Conservation (phyloP, 495 filamentous ascomycete species). For the Penicillium silybi region DNA sequence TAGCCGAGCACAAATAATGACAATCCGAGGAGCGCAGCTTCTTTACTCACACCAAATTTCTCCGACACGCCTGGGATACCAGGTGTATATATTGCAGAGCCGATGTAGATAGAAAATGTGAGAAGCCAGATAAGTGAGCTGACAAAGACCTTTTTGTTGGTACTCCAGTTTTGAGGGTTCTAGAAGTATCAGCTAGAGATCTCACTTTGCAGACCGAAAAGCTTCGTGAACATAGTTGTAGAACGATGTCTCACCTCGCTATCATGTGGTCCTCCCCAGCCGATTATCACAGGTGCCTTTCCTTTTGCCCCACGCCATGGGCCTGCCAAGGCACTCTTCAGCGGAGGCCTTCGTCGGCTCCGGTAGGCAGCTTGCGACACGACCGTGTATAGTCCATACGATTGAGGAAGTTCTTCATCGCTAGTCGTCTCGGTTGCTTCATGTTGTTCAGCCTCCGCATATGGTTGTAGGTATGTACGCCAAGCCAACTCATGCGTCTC, state of each 20-base stretch:
- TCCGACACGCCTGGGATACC: slow-evolving; percentile 23
- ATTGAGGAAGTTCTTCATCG: slow-evolving; percentile 17
- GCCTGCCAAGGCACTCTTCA: too few relatives aligned
- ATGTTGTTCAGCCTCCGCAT: slow-evolving; percentile 31
- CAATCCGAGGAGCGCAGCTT: slow-evolving; percentile 46
- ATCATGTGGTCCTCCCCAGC: slow-evolving; percentile 26
- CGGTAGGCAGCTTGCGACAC: slow-evolving; percentile 16
- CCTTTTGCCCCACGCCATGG: too few relatives aligned
- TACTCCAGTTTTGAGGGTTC: slow-evolving; percentile 52
- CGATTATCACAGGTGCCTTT: slow-evolving; percentile 3
- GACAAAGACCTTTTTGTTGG: slow-evolving; percentile 15
- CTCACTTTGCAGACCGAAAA: too few relatives aligned
- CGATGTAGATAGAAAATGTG: slow-evolving; percentile 33
- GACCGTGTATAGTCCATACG: slow-evolving; percentile 14
- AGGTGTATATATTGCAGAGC: slow-evolving; percentile 29
- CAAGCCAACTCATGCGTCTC: slow-evolving; percentile 30
- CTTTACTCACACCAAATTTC: slow-evolving; percentile 43
- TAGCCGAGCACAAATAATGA: slow-evolving; percentile 50
- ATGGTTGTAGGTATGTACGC: too few relatives aligned
- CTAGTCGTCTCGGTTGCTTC: slow-evolving; percentile 28
- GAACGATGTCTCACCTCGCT: not conserved
- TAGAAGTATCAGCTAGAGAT: too few relatives aligned
- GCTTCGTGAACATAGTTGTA: too few relatives aligned
- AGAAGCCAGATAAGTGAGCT: slow-evolving; percentile 21
- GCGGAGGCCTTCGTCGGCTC: not conserved